phyloP scores from a whole-genome alignment of 2,329 filamentous ascomycete genomes.

The Aspergillus proliferans region DNA sequence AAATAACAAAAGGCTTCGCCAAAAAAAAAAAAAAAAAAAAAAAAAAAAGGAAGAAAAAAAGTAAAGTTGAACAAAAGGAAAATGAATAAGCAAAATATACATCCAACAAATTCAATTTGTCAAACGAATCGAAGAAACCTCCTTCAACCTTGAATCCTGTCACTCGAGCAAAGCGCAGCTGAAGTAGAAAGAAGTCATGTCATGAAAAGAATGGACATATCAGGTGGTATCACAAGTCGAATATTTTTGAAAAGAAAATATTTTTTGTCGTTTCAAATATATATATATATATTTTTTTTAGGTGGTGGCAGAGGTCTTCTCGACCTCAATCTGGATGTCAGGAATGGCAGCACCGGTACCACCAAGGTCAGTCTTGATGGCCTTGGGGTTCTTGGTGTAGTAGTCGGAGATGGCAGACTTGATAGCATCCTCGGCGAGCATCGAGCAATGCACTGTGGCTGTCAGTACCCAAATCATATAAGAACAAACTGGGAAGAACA shows the following conservation, averaged over 20 bases:
- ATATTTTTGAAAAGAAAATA: neutral
- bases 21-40: constrained; percentile 14
- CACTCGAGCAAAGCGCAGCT: no score
- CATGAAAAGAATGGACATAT: neutral
- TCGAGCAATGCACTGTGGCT: constrained; percentile 72
- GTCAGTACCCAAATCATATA: constrained; percentile 7
- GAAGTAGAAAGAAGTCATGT: neutral
- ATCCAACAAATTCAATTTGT: constrained; percentile 19
- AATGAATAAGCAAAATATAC: constrained; percentile 17
- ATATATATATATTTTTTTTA: no score
- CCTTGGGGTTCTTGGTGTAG: constrained; percentile 81
- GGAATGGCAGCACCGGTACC: constrained; percentile 67
- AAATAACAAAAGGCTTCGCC: constrained; percentile 13
- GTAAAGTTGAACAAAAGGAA: constrained; percentile 3
- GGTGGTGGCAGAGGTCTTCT: constrained; percentile 27
- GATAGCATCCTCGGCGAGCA: constrained; percentile 89
- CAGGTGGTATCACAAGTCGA: neutral
- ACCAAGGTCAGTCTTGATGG: constrained; percentile 66
- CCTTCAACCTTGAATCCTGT: neutral
- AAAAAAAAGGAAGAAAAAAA: no score
- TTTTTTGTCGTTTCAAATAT: constrained; percentile 4
- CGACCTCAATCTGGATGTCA: constrained; percentile 43
- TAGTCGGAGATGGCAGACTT: constrained; percentile 88
- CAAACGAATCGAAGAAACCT: neutral
- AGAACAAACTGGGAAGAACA: constrained; percentile 31